Evolutionary conservation across 306 rosid species (phyloP), one percentile per base, ranked within the genome.

Genomic region (Corylus avellana): DNA sequence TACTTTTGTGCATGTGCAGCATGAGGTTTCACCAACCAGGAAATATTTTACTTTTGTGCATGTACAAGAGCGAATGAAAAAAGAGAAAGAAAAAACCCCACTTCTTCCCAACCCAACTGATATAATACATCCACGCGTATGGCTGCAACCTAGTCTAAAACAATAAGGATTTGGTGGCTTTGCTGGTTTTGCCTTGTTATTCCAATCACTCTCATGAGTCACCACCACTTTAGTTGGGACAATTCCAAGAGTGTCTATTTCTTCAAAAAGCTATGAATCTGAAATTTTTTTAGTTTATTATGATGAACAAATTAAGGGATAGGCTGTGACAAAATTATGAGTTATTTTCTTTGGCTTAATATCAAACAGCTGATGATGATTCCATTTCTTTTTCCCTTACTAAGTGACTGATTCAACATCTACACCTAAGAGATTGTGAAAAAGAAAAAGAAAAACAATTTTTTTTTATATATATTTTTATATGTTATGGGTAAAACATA

Each of bases 221-320:
- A 70, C 70, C 84, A 63, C 22, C 22, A 22, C 87, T 77, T 85
- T 73, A 72, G 82, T 81, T 75, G 76, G 77, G 89, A 84, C 87
- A 82, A 72, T 37, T 55, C 76, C 63, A 64, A 47, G 66, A 42
- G 20, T 51, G 84, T 92, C 88, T 66, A 74, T 84, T 75, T 86
- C 78, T 78, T 75, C 56, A 10, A 68, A 88, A 89, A 88, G 75
- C 8, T 77, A 16, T 58, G 84, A 85, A 75, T 66, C 8, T 55
- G 68, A 84, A 50, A 48, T 39, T 22, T 76, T 22, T 49, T 77
- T 72, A 20, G 71, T 22, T 16, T 79, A 6, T 70, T 42, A 22
- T 22, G 22, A 47, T 66, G 58, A 22, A 20, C 1, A 53, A 37
- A 11, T 67, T n/a, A n/a, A n/a, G n/a, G 75, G 32, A 56, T 7